phyloP scores from a whole-genome alignment of 2,329 filamentous ascomycete species.

The Triangularia verruculosa region DNA sequence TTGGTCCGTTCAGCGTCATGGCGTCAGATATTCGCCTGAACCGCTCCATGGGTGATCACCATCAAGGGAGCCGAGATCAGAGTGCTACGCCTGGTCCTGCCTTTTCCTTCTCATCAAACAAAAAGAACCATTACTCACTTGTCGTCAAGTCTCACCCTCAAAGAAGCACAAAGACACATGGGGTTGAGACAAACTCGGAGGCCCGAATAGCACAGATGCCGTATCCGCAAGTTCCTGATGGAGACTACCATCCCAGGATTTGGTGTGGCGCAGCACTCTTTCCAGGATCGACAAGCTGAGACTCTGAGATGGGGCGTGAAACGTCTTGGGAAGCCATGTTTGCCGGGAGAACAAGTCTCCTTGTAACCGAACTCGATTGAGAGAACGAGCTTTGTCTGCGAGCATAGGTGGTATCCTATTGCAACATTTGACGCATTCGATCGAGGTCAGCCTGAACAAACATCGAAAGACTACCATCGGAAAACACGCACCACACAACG shows the following conservation, averaged over 20 bases:
- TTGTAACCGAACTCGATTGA: conserved; percentile 3
- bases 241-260: conserved; percentile 3
- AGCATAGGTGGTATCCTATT: background rate
- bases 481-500: background rate
- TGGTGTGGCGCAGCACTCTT: conserved; percentile 22
- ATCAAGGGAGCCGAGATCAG: conserved; percentile 33
- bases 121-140: background rate
- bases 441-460: no score
- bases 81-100: conserved; percentile 1
- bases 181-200: background rate
- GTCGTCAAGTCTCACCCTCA: background rate
- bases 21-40: conserved; percentile 42
- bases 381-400: background rate
- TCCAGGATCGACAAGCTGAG: conserved; percentile 42
- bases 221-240: background rate
- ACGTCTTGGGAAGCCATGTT: conserved; percentile 31
- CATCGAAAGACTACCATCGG: background rate
- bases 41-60: conserved; percentile 35
- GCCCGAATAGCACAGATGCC: background rate
- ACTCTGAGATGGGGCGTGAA: conserved; percentile 41
- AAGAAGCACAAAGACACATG: background rate
- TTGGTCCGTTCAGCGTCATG: conserved; percentile 38
- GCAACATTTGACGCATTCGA: background rate
- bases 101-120: background rate
- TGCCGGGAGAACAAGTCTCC: conserved; percentile 8